Base-by-base conservation (phyloP, 2,329 filamentous ascomycete species). In the Metarhizium humberi region DNA sequence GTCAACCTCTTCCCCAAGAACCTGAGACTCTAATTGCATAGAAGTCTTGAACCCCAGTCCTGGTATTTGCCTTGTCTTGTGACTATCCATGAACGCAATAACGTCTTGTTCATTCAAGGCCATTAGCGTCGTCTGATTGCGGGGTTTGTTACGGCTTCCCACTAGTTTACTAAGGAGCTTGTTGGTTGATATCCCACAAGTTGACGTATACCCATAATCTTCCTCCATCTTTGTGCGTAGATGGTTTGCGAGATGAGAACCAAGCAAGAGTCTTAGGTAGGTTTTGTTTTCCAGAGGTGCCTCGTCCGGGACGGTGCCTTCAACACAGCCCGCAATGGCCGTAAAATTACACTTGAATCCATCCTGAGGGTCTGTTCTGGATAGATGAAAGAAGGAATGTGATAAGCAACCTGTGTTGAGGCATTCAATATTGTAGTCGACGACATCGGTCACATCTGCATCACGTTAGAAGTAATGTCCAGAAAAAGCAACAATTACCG, bases 101-200 rank as follows among this genome's bases (percentile, higher is more conserved):
- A 88, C 78, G 57, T 85, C 69, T 14, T 71, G 62, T 3, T 75
- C 73, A 54, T 81, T 80, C 2, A 87, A 81, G 5, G 87, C 84
- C 47, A 95, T 71, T 7, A 97, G 74, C 0, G 88, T 90, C 0
- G 92, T 97, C 69, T 97, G 94, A 58, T 83, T 87, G 56, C 86
- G 85, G 1, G 92, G 92, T 71, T 97, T 97, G 67, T 96, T 84
- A 56, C 86, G 75, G 67, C 84, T 88, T 13, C 92, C 92, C 10
- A 85, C 88, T 14, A 97, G 78, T 69, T 97, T 97, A 56, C 88
- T 84, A 11, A 96, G 76, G 5, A 92, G 71, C 69, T 97, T 97
- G 64, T 87, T 92, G 0, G 90, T 95, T 2, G 91, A 87, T 25
- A 97, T 84, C 4, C 92, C 92, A 46, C 89, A 91, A 1, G 92